Evolutionary conservation across 495 filamentous ascomycete genomes (phyloP), one percentile per base, ranked within the genome.

Genomic region (Amniculicola lignicola): DNA sequence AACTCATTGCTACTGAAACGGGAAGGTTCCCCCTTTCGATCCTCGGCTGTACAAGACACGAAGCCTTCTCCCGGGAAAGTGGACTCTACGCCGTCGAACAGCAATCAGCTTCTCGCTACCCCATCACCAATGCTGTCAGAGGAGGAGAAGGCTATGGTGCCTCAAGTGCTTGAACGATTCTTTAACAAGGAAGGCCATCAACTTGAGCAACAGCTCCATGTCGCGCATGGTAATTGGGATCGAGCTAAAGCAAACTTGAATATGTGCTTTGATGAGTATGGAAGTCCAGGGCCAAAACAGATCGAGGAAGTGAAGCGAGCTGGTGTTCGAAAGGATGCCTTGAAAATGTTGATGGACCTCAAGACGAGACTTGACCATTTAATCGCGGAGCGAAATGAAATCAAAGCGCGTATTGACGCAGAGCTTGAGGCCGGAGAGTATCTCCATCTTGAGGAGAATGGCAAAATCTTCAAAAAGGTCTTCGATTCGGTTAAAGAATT

Each of bases 401-500:
- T 56, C 12, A 50, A 29, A 24, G 31, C 14, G 16, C 50, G 51
- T 23, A 55, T 61, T 9, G 24, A 55, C 16, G 15, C 51, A 29
- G 51, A 61, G 18, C 35, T 61, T 19, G 43, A 61, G 15, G 4
- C 12, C 1, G 58, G 58, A 7, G 11, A 18, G n/a, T n/a, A n/a
- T 11, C 40, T 53, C 36, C 28, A 50, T 16, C 18, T 16, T 1
- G 23, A 21, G 7, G 45, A n/a, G n/a, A n/a, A 55, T 37, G 45
- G 51, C 18, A 29, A 53, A 42, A 21, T 22, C 5, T 31, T 42
- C 0, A 51, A 62, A 33, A 52, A 39, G 15, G 27, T 50, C 11
- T 48, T 47, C 33, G 54, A 57, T 22, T 24, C 53, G 2, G n/a
- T 57, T 9, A 40, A 62, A 35, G 59, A 57, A 27, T 24, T 46